Evolutionary conservation across 768 basidiomycete genomes (phyloP).

Genomic region (Pleurotus sapidus): DNA sequence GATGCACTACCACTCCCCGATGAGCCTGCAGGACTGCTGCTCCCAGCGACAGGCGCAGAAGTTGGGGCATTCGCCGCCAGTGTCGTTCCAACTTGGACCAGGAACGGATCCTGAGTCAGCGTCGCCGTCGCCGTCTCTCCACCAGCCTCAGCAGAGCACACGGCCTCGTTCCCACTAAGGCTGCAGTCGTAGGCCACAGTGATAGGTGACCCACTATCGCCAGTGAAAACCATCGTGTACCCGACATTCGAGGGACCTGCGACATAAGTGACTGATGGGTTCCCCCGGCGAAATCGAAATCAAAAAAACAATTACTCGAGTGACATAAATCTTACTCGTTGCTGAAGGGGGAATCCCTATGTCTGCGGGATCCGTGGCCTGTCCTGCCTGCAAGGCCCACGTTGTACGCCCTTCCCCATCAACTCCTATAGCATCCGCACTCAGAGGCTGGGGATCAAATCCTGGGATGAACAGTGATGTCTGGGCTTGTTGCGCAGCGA

Average conservation of each 20-base stretch:
- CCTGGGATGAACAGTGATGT: constrained; percentile 44
- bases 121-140: neutral
- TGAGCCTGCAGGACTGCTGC: neutral
- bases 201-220: neutral
- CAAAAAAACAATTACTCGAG: neutral
- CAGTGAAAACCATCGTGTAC: neutral
- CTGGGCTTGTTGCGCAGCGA: constrained; percentile 23
- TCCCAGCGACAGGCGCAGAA: neutral
- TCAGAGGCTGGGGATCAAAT: constrained; percentile 41
- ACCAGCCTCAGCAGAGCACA: neutral
- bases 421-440: constrained; percentile 38
- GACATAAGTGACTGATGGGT: constrained; percentile 1
- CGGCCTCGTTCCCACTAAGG: neutral
- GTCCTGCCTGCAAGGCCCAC: constrained; percentile 34
- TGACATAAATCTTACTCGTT: neutral
- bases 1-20: neutral
- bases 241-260: neutral
- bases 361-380: constrained; percentile 25
- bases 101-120: neutral
- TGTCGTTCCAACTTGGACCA: constrained; percentile 3
- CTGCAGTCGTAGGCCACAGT: constrained; percentile 3
- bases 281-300: neutral
- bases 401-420: constrained; percentile 40
- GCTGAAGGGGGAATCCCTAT: constrained; percentile 2
- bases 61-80: neutral